Percentiles rank a stretch among this genome's conserved stretches.
Evolutionary conservation across 495 filamentous ascomycete genomes (phyloP).

Genomic region (Xylaria telfairii): DNA sequence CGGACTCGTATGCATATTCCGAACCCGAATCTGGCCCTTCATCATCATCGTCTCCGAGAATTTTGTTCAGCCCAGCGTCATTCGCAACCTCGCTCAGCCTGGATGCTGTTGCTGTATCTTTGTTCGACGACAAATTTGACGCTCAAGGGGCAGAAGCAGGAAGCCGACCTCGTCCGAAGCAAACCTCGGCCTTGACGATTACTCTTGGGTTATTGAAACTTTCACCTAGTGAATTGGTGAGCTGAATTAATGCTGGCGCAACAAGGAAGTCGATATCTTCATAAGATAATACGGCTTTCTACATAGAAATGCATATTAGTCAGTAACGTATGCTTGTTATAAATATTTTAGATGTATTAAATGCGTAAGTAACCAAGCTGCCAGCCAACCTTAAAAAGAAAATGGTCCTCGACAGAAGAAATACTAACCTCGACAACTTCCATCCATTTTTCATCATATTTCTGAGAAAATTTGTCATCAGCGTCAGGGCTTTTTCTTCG

Average conservation of each 20-base stretch:
- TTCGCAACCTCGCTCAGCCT: neutral
- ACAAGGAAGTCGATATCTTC: conserved; percentile 14
- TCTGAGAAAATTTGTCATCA: neutral
- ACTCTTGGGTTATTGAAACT: neutral
- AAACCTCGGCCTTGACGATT: conserved; percentile 16
- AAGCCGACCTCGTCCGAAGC: neutral
- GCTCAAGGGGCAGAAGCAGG: neutral
- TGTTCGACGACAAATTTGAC: neutral
- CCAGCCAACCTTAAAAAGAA: too few relatives aligned
- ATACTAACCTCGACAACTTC: conserved; percentile 18
- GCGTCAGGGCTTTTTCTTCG: neutral
- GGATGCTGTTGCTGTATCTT: neutral
- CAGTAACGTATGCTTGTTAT: neutral
- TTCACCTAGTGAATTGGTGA: conserved; percentile 12
- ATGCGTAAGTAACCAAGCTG: too few relatives aligned
- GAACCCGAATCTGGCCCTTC: neutral
- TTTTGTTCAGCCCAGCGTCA: neutral
- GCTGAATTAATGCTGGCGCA: conserved; percentile 6
- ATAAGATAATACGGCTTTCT: neutral
- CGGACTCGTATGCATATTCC: neutral
- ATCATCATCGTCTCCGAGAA: neutral
- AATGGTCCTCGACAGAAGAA: neutral
- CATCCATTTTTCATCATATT: conserved; percentile 15
- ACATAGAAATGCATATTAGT: neutral
- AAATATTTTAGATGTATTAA: neutral